Base-by-base conservation (phyloP, 495 filamentous ascomycete species). In the Aspergillus conjunctus region DNA sequence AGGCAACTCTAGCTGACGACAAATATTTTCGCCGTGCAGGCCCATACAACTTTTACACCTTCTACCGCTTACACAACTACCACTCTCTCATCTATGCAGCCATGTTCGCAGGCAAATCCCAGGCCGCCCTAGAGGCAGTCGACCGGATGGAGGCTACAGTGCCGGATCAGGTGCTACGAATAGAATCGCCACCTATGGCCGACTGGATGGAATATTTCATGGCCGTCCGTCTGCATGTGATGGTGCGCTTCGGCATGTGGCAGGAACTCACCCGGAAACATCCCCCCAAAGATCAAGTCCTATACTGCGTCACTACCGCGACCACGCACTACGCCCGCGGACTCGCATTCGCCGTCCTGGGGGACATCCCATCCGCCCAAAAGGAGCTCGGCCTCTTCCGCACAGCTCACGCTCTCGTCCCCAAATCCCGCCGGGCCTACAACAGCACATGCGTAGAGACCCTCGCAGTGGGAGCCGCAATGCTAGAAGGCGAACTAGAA, bases 401-500 rank as follows among this genome's bases (percentile, higher is more conserved):
- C 3, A 62, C 72, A 17, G 82, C 85, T 0, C 64, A 73, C 4
- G 64, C 77, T 2, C 61, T 55, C 0, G 83, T 90, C 0, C 81
- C 80, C 0, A 59, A 65, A 2, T 4, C 54, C 53, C 15, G 81
- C 69, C 1, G 78, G 77, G 62, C 85, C 76, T 88, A 84, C 69
- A 86, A 86, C 57, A 88, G 87, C 67, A 85, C 75, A n/a, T 81
- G 77, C 43, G 60, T 73, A 17, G 83, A 86, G 55, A 80, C 87
- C 32, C 68, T 90, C 0, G 64, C 64, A 15, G 75, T 90, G 4
- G 87, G 79, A 0, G 64, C 73, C 14, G 81, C 83, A 5, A 88
- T 90, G 86, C 73, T 89, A 4, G 81, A 87, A 31, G 87, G 87
- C 7, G 87, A 90, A 61, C 73, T 89, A 20, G 82, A 84, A 52